Base-by-base conservation (phyloP, 1,139 yeast genomes). In the Suhomyces panamericanus region DNA sequence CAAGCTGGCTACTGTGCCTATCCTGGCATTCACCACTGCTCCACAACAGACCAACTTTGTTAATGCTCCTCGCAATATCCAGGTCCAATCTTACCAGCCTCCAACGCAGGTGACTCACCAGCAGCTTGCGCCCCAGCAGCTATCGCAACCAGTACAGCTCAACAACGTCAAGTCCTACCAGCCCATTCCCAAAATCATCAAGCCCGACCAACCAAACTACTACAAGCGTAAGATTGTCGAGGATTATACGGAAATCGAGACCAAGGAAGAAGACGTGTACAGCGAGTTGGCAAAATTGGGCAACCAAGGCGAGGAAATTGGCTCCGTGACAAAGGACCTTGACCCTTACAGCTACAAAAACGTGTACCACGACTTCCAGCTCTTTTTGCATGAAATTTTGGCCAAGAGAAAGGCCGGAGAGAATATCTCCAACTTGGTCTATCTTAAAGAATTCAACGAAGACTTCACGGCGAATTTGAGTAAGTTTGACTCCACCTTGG, bases 301-400 rank as follows among this genome's bases (percentile, higher is more conserved):
- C 11, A 52, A 52, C 33, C 42, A 48, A 7, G 53, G 50, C 10
- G 56, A 52, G 29, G 50, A 49, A 24, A 34, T 32, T 9, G 41
- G 29, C 2, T 15, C 26, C 9, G 38, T 33, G 12, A n/a, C 38
- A 6, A 39, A 44, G 20, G 49, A 61, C 48, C 48, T 63, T 9
- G 64, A 70, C 51, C 75, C 75, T 2, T 70, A 65, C 51, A 55
- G 58, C 8, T 57, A 55, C 33, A 54, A 60, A n/a, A 65, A 69
- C 49, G 77, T 73, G 17, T 64, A 53, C 52, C 64, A 63, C 24
- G 71, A 71, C 50, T 73, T 63, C 55, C 70, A 68, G 45, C 63
- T 60, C 28, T 72, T 60, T 46, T 62, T 73, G 48, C 53, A 60
- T 45, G 58, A 60, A 5, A 57, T 70, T 12, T 52, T 66, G 40